These are phyloP conservation scores for Bodo saltans DNA, from an alignment of 78 protist genomes.

Conservation along the genomic window DNA sequence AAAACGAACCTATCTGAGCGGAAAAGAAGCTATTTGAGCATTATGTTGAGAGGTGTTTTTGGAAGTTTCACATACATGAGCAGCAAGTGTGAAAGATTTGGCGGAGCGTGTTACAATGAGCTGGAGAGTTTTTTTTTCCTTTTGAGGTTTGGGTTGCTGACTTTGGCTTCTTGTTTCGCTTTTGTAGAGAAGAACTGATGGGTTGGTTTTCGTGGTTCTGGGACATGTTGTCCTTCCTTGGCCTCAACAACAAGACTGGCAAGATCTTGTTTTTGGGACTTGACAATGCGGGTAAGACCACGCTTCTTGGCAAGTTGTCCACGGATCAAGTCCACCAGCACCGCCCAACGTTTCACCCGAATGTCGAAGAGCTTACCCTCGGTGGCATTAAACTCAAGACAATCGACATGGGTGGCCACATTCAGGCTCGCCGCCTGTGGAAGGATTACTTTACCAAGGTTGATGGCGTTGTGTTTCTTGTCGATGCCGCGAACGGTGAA, in stretches of 20 bases:
- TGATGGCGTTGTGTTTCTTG: conserved; percentile 90
- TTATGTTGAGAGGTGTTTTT: too few species aligned
- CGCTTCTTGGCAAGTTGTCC: conserved; percentile 88
- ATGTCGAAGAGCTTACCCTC: conserved; percentile 87
- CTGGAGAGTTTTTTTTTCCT: too few species aligned
- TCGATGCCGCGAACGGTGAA: conserved; percentile 82
- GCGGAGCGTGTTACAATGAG: too few species aligned
- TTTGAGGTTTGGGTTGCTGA: too few species aligned
- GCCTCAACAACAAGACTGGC: conserved; percentile 25
- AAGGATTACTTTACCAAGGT: conserved; percentile 84
- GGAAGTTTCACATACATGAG: too few species aligned
- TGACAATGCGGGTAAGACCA: conserved; percentile 99
- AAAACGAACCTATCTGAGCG: too few species aligned
- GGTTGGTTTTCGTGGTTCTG: conserved; percentile 25
- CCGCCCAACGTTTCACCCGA: conserved; percentile 24
- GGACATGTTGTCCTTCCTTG: background rate
- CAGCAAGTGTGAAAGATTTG: too few species aligned
- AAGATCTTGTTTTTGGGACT: conserved; percentile 96
- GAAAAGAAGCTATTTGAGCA: too few species aligned
- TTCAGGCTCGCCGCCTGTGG: conserved; percentile 86
- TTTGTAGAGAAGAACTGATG: background rate
- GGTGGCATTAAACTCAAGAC: conserved; percentile 83
- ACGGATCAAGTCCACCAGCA: background rate
- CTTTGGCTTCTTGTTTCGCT: too few species aligned
- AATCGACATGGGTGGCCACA: conserved; percentile 98